These are phyloP conservation scores for Xylaria castorea DNA, from an alignment of 495 filamentous ascomycete genomes.

Conservation along the genomic window DNA sequence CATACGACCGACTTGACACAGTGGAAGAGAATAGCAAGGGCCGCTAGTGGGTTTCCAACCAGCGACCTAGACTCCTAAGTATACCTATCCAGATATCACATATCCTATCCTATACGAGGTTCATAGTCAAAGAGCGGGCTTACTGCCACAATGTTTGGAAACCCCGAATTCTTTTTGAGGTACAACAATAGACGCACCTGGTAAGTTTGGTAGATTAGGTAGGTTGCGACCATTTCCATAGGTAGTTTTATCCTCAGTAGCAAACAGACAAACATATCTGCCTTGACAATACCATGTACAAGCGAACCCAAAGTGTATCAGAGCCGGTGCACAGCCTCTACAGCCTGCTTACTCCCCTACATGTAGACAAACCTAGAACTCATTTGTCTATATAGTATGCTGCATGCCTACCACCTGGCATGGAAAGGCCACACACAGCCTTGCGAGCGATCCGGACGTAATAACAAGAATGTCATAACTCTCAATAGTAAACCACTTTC, in stretches of 20 bases:
- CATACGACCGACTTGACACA: neutral
- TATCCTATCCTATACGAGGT: neutral
- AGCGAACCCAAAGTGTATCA: neutral
- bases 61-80: neutral
- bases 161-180: neutral
- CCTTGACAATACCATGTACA: neutral
- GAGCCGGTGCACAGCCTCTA: constrained; percentile 5
- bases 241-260: neutral
- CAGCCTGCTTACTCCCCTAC: neutral
- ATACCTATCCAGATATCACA: neutral
- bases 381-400: no score
- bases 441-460: neutral
- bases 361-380: no score
- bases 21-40: neutral
- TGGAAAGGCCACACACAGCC: neutral
- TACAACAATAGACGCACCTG: no score
- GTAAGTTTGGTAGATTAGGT: no score
- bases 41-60: neutral
- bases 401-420: neutral
- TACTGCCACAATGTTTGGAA: neutral
- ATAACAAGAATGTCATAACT: neutral
- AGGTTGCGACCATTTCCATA: no score
- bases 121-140: neutral
- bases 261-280: neutral
- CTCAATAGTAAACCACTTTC: neutral